Base-by-base conservation (phyloP, 2,329 filamentous ascomycete species). In the Corynespora cassiicola region DNA sequence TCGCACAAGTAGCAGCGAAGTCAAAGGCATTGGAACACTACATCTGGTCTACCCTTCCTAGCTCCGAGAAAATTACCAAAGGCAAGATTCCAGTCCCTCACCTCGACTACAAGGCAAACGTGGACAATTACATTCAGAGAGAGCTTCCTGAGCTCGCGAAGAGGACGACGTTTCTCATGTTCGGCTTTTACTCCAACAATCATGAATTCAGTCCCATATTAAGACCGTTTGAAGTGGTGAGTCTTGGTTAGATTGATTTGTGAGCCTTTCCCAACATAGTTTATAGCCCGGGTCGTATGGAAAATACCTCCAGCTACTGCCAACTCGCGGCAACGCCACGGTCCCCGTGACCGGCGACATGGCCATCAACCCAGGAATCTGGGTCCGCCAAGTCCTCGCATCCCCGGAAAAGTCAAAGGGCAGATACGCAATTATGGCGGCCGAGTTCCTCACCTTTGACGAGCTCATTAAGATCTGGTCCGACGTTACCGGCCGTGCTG, bases 41-140 rank as follows among this genome's bases (percentile, higher is more conserved):
- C 47, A 54, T 75, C 37, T 74, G 71, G 70, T 70, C 65, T 10
- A 75, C 72, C 0, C 55, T 74, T n/a, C 72, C 72, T 0, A 56
- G 64, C 23, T 47, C 57, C 4, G 39, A 31, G 11, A 45, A 42
- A n/a, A 44, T 65, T 6, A 61, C 57, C 3, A 36, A 47, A 1
- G 69, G 70, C 2, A 62, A 65, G 34, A 38, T 43, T 12, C 16
- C 45, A 6, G 55, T 72, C 0, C 64, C 69, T 1, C 70, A 75
- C 40, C 69, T 69, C 27, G 68, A 66, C 11, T 58, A 50, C 42
- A 75, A 75, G 49, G 59, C 61, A 24, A 42, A 48, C 2, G 59
- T 71, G 3, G 70, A 74, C 46, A 57, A 56, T n/a, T 63, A 58
- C 21, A 73, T 75, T 52, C 63, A 61, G 22, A 36, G 51, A 1